Percentiles rank a stretch among this genome's conserved stretches.
Conservation (phyloP, 1,139 yeast genomes). For the Yamadazyma dushanensis region DNA sequence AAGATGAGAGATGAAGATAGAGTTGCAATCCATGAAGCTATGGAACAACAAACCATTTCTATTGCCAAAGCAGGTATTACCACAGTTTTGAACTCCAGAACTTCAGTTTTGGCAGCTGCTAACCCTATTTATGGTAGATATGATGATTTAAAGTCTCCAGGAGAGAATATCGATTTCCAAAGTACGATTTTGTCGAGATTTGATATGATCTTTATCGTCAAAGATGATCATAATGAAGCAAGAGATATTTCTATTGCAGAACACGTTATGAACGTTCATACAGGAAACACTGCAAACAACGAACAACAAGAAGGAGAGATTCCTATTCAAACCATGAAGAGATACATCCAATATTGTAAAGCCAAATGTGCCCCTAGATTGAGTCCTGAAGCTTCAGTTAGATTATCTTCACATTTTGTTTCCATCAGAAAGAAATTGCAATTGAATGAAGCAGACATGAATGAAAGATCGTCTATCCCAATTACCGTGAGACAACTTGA, state of each 20-base stretch:
- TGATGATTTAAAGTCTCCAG: conserved; percentile 94
- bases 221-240: conserved; percentile 87
- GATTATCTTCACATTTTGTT: conserved; percentile 91
- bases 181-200: conserved; percentile 95
- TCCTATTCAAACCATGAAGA: conserved; percentile 85
- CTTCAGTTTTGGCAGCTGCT: conserved; percentile 96
- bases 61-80: conserved; percentile 99
- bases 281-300: conserved; percentile 55
- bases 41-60: conserved; percentile 99
- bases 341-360: conserved; percentile 89
- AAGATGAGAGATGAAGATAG: conserved; percentile 99
- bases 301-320: conserved; percentile 79
- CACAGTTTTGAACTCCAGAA: conserved; percentile 90
- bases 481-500: conserved; percentile 97
- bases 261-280: conserved; percentile 94
- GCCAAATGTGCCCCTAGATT: conserved; percentile 90
- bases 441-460: conserved; percentile 74
- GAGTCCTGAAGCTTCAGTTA: conserved; percentile 86
- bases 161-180: conserved; percentile 97
- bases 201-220: conserved; percentile 97
- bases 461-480: conserved; percentile 93
- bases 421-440: conserved; percentile 85
- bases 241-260: conserved; percentile 89
- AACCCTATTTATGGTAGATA: conserved; percentile 96
- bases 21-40: conserved; percentile 98